Base-by-base conservation (phyloP, 495 filamentous ascomycete genomes). In the Annulohypoxylon nitens region DNA sequence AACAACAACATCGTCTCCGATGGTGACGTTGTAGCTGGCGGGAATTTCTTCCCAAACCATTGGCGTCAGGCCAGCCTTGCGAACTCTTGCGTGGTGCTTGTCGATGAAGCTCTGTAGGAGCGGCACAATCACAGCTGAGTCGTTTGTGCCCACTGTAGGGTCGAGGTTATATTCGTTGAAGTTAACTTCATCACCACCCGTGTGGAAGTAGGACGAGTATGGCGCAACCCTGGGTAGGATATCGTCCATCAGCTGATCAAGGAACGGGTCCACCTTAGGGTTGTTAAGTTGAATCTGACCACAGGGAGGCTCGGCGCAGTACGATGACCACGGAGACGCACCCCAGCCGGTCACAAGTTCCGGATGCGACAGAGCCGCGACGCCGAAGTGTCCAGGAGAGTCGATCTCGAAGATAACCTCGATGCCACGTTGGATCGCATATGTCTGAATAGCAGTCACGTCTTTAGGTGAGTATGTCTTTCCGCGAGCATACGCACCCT, bases 41-140 rank as follows among this genome's bases (percentile, higher is more conserved):
- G 92, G 85, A 83, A 93, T 93, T 77, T 96, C 93, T 79, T 96
- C 93, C 93, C 93, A 96, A 5, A 91, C 88, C 12, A 95, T 82
- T 2, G 92, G 92, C 9, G 85, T 86, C 73, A 94, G 79, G 12
- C 89, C 90, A 0, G 85, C 82, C 18, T 80, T 79, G 25, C 85
- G 78, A 8, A 94, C 83, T 16, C 88, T 84, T 39, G 74, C 79
- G 72, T 93, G 92, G 70, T 87, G 88, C 65, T 84, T 81, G 75
- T 92, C 86, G 67, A 94, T 78, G 73, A 94, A 92, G 60, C 85
- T 85, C 74, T 95, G 92, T 62, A 96, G 82, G 14, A 93, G 83
- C 9, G 92, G 91, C 75, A 86, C 86, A 18, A 96, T 80, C 8
- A 93, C 86, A 0, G 78, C 71, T 0, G 84, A 80, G 48, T 85